Percentiles rank a stretch among this genome's conserved stretches.
phyloP scores from a whole-genome alignment of 2,329 filamentous ascomycete genomes.

The Alternaria metachromatica region DNA sequence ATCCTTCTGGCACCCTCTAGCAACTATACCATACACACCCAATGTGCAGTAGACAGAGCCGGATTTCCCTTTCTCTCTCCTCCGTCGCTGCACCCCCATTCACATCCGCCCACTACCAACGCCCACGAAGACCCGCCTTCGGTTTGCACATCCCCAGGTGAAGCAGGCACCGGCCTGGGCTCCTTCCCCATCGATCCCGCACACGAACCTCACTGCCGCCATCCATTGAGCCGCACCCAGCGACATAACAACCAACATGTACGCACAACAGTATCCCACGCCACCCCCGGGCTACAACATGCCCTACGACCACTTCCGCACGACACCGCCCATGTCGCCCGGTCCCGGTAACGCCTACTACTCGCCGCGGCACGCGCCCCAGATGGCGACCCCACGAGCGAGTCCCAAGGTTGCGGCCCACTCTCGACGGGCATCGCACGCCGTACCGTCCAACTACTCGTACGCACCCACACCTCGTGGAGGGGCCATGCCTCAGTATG shows the following conservation, averaged over 20 bases:
- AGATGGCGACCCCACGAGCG: conserved; percentile 56
- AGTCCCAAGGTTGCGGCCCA: conserved; percentile 58
- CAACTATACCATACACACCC: conserved; percentile 23
- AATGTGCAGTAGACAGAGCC: conserved; percentile 48
- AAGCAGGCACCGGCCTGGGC: conserved; percentile 42
- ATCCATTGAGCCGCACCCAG: conserved; percentile 2
- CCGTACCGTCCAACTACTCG: conserved; percentile 54
- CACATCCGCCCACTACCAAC: conserved; percentile 24
- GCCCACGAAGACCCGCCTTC: conserved; percentile 32
- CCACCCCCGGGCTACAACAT: conserved; percentile 45
- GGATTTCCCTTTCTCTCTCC: conserved; percentile 36
- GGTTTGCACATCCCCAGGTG: conserved; percentile 43
- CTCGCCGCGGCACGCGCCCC: conserved; percentile 59
- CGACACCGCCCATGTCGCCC: conserved; percentile 55
- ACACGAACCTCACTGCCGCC: conserved; percentile 6
- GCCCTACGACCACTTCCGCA: conserved; percentile 45
- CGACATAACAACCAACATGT: conserved; percentile 32
- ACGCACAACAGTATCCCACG: conserved; percentile 42
- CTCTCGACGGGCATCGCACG: conserved; percentile 63
- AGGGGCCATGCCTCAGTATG: conserved; percentile 51
- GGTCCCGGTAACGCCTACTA: conserved; percentile 57
- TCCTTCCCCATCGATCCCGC: conserved; percentile 17
- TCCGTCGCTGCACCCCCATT: conserved; percentile 41
- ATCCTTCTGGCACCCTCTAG: conserved; percentile 45
- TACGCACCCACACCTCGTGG: conserved; percentile 42